Evolutionary conservation across 345 rosid genomes (phyloP), one percentile per base, ranked within the genome.

Genomic region (Lepidium aucheri): DNA sequence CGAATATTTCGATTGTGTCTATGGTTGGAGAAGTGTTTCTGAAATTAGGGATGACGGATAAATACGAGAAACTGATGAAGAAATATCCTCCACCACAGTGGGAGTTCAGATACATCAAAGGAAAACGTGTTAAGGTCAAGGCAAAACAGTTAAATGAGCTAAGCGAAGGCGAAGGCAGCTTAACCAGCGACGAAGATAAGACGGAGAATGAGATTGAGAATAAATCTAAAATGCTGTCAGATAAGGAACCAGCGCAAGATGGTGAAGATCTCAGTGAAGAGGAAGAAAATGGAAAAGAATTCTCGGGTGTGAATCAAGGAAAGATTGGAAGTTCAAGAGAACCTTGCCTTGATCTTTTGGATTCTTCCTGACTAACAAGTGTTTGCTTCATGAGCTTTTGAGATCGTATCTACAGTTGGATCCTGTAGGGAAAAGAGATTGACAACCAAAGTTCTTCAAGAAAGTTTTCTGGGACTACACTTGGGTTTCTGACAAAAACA

Each of bases 1-100:
- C 97, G 7, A 76, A 76, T 61, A 53, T 76, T 58, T 38, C 95
- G 10, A 80, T 80, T 41, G 87, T 90, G 54, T 51, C 73, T 12
- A 86, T 94, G 99, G 70, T 88, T 73, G 98, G 94, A 22, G 76
- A 76, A 38, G 85, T 78, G 53, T 90, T 93, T 79, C 66, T 76
- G 74, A 81, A 83, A 69, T 60, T 85, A 13, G 89, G 74, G 30
- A 86, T 86, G 97, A 45, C 69, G 63, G 97, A 93, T 75, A 90
- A 90, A 65, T 79, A 81, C 40, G 75, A 83, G 36, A 88, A 88
- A 69, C 68, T 93, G 7, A 73, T 62, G 65, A 79, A 65, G 79
- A 90, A 93, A 67, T 93, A 90, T 70, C 97, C 96, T n/a, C 87
- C 90, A 33, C 85, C 90, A 8, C 81, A 74, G 68, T 90, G 89